phyloP scores from a whole-genome alignment of 768 basidiomycete species.

The Lanmaoa rubissima region DNA sequence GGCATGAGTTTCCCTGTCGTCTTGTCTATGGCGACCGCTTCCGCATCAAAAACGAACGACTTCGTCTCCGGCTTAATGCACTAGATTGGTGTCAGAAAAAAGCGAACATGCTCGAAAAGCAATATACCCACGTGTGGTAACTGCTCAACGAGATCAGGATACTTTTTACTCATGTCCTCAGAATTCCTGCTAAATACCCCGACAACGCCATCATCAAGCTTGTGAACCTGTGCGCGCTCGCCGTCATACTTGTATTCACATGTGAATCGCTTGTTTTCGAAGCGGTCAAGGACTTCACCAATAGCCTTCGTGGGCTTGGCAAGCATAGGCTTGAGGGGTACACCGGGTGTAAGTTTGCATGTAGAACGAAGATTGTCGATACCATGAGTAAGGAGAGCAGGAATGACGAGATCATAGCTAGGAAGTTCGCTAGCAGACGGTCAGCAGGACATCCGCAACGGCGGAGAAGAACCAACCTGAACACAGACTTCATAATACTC shows the following conservation, averaged over 20 bases:
- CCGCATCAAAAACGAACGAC: conserved; percentile 94
- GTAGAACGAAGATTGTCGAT: conserved; percentile 62
- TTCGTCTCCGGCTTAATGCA: conserved; percentile 80
- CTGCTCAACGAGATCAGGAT: conserved; percentile 96
- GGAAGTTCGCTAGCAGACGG: conserved; percentile 75
- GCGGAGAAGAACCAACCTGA: conserved; percentile 57
- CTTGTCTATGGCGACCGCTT: conserved; percentile 94
- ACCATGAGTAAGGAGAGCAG: conserved; percentile 80
- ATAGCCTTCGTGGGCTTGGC: conserved; percentile 99
- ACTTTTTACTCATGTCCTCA: conserved; percentile 99
- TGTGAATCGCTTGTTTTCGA: conserved; percentile 93
- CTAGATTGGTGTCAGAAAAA: conserved; percentile 39
- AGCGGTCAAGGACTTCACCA: conserved; percentile 93
- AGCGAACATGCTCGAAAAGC: neutral
- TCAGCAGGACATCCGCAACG: neutral
- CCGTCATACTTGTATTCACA: conserved; percentile 99
- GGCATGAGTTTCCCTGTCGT: conserved; percentile 85
- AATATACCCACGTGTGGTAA: conserved; percentile 66
- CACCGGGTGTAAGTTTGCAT: conserved; percentile 93
- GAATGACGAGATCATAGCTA: conserved; percentile 87
- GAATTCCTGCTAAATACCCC: conserved; percentile 96
- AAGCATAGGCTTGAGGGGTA: conserved; percentile 97
- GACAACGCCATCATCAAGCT: conserved; percentile 75
- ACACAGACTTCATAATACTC: conserved; percentile 82
- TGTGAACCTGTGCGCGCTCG: conserved; percentile 95